These are phyloP conservation scores for Rhododendron williamsianum DNA, from an alignment of 148 eudicot genomes.

Conservation along the genomic window DNA sequence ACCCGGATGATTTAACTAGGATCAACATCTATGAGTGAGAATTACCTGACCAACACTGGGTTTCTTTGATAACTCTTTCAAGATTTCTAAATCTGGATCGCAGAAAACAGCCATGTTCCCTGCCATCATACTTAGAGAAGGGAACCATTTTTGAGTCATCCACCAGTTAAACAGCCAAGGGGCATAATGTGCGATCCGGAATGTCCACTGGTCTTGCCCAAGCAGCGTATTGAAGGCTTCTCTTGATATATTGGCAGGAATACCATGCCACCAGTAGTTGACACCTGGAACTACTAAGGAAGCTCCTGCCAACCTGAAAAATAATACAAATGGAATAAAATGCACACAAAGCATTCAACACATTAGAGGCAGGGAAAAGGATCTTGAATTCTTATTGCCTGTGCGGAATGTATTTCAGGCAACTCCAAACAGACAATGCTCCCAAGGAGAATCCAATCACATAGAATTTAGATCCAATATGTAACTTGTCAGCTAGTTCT, in stretches of 20 bases:
- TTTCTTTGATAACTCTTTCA: conserved; percentile 31
- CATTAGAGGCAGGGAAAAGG: not conserved
- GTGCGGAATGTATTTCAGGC: conserved; percentile 67
- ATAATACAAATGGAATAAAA: not conserved
- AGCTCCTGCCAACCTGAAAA: conserved; percentile 63
- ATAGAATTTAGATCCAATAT: conserved; percentile 64
- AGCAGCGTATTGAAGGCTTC: conserved; percentile 29
- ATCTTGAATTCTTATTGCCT: conserved; percentile 33
- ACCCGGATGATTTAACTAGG: not conserved
- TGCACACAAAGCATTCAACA: not conserved
- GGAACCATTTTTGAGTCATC: conserved; percentile 75
- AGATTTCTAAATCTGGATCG: conserved; percentile 39
- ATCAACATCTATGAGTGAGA: not conserved
- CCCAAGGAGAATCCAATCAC: conserved; percentile 76
- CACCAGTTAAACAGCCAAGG: conserved; percentile 73
- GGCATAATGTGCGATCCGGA: conserved; percentile 57
- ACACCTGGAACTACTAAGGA: conserved; percentile 64
- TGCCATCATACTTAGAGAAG: conserved; percentile 32
- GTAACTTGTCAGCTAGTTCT: conserved; percentile 71
- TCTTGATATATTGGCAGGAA: conserved; percentile 42
- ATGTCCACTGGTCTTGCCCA: conserved; percentile 44
- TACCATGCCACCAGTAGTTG: conserved; percentile 70
- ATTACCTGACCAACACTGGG: conserved; percentile 43
- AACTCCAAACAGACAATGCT: conserved; percentile 55
- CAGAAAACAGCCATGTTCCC: conserved; percentile 35